phyloP scores from a whole-genome alignment of 805 yeast genomes.

The Danielia reshetovae region DNA sequence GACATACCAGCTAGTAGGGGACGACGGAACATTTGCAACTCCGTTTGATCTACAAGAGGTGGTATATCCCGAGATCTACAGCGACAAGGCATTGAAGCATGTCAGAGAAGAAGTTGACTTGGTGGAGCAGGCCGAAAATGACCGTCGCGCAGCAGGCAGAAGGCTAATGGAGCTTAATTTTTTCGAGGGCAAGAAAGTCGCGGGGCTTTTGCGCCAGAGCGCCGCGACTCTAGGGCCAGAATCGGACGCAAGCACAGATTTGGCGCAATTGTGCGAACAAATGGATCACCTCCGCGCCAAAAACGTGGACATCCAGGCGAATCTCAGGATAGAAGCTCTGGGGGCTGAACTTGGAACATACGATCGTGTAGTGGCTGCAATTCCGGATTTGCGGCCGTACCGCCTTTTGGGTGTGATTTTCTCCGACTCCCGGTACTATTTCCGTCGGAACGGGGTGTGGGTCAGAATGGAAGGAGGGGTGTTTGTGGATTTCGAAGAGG shows the following conservation, averaged over 20 bases:
- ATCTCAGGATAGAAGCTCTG: constrained; percentile 15
- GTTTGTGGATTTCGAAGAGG: constrained; percentile 10
- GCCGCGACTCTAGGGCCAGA: constrained; percentile 16
- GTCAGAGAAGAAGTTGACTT: constrained; percentile 19
- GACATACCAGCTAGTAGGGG: constrained; percentile 27
- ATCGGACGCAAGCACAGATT: constrained; percentile 15
- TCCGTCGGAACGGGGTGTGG: constrained; percentile 9
- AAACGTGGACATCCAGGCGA: constrained; percentile 21
- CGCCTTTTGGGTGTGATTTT: constrained; percentile 27
- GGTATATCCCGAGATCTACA: constrained; percentile 35
- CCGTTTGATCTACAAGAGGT: constrained; percentile 27
- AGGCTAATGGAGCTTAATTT: constrained; percentile 30
- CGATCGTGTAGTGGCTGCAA: constrained; percentile 6
- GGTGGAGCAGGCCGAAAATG: constrained; percentile 12
- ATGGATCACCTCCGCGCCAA: constrained; percentile 16
- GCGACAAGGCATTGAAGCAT: constrained; percentile 16
- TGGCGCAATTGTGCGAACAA: constrained; percentile 17
- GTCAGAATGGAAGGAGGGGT: constrained; percentile 12
- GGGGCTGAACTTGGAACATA: constrained; percentile 5
- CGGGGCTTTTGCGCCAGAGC: constrained; percentile 22
- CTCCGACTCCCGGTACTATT: constrained; percentile 26
- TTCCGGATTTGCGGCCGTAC: constrained; percentile 19
- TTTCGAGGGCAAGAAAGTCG: constrained; percentile 38
- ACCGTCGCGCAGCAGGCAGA: constrained; percentile 19
- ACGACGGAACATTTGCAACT: constrained; percentile 17